Evolutionary conservation across 140 eudicot genomes (phyloP), one percentile per base, ranked within the genome.

Genomic region (Eryngium alpinum): DNA sequence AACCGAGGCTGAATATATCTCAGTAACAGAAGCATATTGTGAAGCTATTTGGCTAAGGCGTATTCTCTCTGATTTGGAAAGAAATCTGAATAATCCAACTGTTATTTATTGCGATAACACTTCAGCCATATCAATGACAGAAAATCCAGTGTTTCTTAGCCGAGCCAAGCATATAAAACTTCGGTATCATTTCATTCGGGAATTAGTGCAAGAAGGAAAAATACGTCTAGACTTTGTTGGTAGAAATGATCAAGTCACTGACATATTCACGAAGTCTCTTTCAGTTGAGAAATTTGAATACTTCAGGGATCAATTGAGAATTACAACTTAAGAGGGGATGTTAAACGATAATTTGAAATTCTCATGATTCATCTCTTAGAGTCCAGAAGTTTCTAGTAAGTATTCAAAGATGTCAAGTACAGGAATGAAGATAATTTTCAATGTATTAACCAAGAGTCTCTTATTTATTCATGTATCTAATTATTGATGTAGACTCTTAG

Each of bases 21-120:
- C 80, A 56, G 22, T 73, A 1, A 57, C 62, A 1, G 63, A 49
- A 73, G 60, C 75, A 27, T 52, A 78, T 4, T 24, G 34, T 74
- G 63, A 82, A 82, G 53, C 80, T 25, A 18, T 82, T 32, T 82
- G 81, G 80, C 49, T 46, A 28, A 44, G 76, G 28, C 66, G 52
- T 19, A 57, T 51, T 6, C 17, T 82, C 49, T 9, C 6, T 7
- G 52, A 74, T 29, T 7, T 82, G 31, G 1, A 62, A 44, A 32
- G 33, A 44, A 21, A 38, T 6, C 52, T n/a, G 14, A 33, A 7
- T 57, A 27, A 19, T 11, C 33, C 66, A 19, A 63, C 25, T 19
- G 15, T 15, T 6, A 65, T 83, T 17, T 65, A n/a, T 53, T 69
- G 32, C 13, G 81, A 33, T 51, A 56, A 56, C 50, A 57, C 3